phyloP scores from a whole-genome alignment of 148 eudicot genomes.

The Cornus controversa region DNA sequence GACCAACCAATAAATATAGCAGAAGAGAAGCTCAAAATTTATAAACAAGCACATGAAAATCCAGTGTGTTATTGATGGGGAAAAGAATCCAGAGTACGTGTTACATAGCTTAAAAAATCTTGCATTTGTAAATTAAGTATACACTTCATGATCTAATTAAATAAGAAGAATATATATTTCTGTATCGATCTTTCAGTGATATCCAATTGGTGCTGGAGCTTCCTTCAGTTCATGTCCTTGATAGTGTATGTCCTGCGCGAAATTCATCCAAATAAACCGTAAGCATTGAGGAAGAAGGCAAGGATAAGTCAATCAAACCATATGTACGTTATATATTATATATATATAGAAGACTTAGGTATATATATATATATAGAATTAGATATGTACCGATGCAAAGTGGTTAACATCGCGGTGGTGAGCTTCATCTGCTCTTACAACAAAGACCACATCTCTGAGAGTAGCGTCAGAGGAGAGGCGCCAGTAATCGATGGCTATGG shows the following conservation, averaged over 20 bases:
- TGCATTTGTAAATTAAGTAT: neutral
- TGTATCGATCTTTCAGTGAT: conserved; percentile 58
- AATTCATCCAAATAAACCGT: conserved; percentile 2
- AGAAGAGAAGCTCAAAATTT: no score
- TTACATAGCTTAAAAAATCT: no score
- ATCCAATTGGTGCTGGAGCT: conserved; percentile 77
- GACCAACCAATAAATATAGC: no score
- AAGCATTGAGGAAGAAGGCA: no score
- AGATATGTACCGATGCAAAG: conserved; percentile 67
- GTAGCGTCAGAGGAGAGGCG: conserved; percentile 58
- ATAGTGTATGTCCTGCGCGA: conserved; percentile 78
- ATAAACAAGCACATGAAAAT: neutral
- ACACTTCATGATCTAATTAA: no score
- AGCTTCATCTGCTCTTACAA: conserved; percentile 93
- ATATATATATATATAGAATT: no score
- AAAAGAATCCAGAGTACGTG: no score
- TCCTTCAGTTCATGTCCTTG: conserved; percentile 83
- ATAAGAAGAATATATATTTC: neutral
- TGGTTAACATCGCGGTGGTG: conserved; percentile 94
- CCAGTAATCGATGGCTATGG: conserved; percentile 89
- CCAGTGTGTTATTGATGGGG: no score
- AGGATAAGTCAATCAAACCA: no score
- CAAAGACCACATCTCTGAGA: conserved; percentile 73
- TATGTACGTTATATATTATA: no score
- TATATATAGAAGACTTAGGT: no score